Conservation (phyloP, 441 rosid species). For the Bocquillonia castaneifolia region DNA sequence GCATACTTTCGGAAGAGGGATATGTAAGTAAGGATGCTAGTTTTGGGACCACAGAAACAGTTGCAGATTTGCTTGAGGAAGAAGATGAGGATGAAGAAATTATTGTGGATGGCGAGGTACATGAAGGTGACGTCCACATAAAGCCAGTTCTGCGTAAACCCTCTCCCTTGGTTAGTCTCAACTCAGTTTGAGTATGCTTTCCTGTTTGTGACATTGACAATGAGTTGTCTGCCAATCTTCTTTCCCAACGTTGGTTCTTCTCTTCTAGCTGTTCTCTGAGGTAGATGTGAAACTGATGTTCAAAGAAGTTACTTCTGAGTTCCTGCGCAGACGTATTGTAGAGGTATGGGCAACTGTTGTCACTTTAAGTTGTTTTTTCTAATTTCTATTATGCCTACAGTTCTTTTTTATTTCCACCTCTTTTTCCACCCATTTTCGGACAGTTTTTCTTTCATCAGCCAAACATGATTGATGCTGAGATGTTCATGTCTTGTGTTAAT, state of each 20-base stretch:
- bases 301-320: conserved; percentile 87
- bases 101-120: conserved; percentile 95
- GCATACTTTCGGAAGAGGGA: conserved; percentile 82
- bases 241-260: conserved; percentile 22
- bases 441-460: conserved; percentile 2
- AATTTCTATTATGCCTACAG: background rate
- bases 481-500: conserved; percentile 15
- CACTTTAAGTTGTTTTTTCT: background rate
- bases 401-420: background rate
- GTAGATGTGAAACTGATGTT: conserved; percentile 98
- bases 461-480: conserved; percentile 14
- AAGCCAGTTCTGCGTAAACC: conserved; percentile 69
- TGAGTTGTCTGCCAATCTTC: conserved; percentile 1
- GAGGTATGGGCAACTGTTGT: conserved; percentile 52
- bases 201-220: background rate
- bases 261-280: conserved; percentile 68
- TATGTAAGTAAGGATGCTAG: conserved; percentile 59
- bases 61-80: conserved; percentile 64
- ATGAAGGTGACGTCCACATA: conserved; percentile 98
- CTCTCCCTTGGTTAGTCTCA: conserved; percentile 59
- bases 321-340: conserved; percentile 81
- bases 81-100: conserved; percentile 99
- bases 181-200: conserved; percentile 12
- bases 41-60: conserved; percentile 51
- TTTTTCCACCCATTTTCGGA: background rate